Percentiles rank a stretch among this genome's conserved stretches.
Conservation (phyloP, 1,284 basidiomycete species). For the Volvariella volvacea region DNA sequence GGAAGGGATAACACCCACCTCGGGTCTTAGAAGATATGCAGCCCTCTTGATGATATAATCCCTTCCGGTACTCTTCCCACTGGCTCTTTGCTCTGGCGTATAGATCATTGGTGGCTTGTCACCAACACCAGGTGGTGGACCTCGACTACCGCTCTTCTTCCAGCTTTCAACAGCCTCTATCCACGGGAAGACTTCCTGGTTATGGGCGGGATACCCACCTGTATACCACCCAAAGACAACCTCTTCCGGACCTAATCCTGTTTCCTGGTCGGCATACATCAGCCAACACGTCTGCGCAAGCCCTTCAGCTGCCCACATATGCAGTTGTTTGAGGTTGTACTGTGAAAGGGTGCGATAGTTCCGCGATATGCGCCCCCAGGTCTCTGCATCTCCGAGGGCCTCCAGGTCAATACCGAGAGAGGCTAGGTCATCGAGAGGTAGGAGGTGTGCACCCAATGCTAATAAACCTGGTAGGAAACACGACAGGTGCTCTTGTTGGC, state of each 20-base stretch:
- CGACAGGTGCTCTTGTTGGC: conserved; percentile 67
- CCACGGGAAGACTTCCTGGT: conserved; percentile 33
- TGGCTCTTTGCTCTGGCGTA: conserved; percentile 16
- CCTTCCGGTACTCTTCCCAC: conserved; percentile 21
- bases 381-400: conserved; percentile 24
- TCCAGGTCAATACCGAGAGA: conserved; percentile 33
- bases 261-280: conserved; percentile 54
- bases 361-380: conserved; percentile 30
- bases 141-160: conserved; percentile 35
- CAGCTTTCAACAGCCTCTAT: conserved; percentile 46
- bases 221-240: conserved; percentile 26
- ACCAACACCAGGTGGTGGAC: conserved; percentile 47
- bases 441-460: conserved; percentile 59
- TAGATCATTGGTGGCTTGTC: conserved; percentile 27
- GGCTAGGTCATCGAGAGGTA: conserved; percentile 47
- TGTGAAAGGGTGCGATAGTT: conserved; percentile 28
- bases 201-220: conserved; percentile 10
- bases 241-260: conserved; percentile 56
- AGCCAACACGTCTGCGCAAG: conserved; percentile 63
- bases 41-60: conserved; percentile 44
- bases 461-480: conserved; percentile 78
- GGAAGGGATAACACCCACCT: conserved; percentile 34
- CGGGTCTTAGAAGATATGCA: conserved; percentile 54
- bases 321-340: conserved; percentile 44
- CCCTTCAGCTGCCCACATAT: conserved; percentile 62